Conservation (phyloP, 2,329 filamentous ascomycete genomes). For the Monosporascus sp. region DNA sequence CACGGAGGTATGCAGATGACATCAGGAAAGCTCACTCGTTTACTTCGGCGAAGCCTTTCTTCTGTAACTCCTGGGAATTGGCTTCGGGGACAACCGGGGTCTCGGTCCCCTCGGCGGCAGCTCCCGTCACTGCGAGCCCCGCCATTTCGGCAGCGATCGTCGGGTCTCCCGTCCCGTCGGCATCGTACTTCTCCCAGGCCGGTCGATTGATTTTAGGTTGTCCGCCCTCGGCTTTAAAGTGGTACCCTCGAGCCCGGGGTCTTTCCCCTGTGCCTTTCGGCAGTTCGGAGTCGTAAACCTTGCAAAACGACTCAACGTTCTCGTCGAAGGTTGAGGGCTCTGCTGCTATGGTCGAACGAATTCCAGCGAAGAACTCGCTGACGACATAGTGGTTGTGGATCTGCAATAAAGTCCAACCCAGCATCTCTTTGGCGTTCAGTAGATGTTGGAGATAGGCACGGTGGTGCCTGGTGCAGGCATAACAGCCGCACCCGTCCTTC, state of each 20-base stretch:
- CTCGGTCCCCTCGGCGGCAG: slow-evolving; percentile 37
- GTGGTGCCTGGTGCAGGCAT: slow-evolving; percentile 79
- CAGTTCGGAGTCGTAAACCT: slow-evolving; percentile 63
- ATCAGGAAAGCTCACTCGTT: slow-evolving; percentile 13
- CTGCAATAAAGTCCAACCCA: slow-evolving; percentile 89
- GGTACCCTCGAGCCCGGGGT: slow-evolving; percentile 77
- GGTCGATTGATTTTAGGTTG: slow-evolving; percentile 64
- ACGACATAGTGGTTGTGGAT: slow-evolving; percentile 81
- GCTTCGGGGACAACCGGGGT: slow-evolving; percentile 44
- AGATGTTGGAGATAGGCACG: slow-evolving; percentile 85
- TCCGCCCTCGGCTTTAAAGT: slow-evolving; percentile 66
- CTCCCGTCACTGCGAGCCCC: slow-evolving; percentile 28
- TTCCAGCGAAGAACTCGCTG: slow-evolving; percentile 64
- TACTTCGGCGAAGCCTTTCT: slow-evolving; percentile 51
- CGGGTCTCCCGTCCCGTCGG: slow-evolving; percentile 18
- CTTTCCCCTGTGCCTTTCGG: slow-evolving; percentile 72
- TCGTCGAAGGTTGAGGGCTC: slow-evolving; percentile 59
- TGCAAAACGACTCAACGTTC: slow-evolving; percentile 36
- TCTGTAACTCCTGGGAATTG: slow-evolving; percentile 45
- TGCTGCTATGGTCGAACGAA: slow-evolving; percentile 60
- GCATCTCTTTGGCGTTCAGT: slow-evolving; percentile 88
- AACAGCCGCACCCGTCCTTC: slow-evolving; percentile 64
- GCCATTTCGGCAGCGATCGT: slow-evolving; percentile 43
- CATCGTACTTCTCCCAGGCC: slow-evolving; percentile 57
- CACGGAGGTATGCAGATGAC: too few relatives aligned